Evolutionary conservation across 163 green algal genomes (phyloP).

Genomic region (Scenedesmus sp.): DNA sequence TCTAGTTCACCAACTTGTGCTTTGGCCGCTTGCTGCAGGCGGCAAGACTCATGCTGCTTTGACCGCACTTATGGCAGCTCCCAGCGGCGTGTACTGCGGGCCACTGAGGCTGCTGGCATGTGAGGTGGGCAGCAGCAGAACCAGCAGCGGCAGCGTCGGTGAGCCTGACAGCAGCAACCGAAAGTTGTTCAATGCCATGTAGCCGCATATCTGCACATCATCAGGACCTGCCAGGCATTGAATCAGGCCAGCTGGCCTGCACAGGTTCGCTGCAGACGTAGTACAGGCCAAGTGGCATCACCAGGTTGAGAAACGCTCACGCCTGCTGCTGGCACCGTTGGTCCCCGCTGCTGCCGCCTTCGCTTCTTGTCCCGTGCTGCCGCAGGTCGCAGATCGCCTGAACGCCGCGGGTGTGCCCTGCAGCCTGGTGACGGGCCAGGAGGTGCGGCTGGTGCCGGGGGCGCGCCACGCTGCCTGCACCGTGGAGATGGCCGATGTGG

Average conservation of each 20-base stretch:
- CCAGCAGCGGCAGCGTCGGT: background rate
- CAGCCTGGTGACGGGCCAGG: slow-evolving; percentile 84
- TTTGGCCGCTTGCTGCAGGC: background rate
- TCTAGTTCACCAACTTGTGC: background rate
- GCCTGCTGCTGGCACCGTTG: background rate
- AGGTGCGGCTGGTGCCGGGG: slow-evolving; percentile 71
- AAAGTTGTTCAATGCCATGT: background rate
- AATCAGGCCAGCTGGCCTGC: no score
- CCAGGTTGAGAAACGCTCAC: no score
- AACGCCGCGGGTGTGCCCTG: slow-evolving; percentile 74
- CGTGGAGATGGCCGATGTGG: slow-evolving; percentile 83
- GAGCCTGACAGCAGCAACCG: no score
- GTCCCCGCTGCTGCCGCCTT: background rate
- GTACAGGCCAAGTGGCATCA: no score
- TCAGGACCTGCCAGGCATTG: no score
- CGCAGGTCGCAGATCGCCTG: slow-evolving; percentile 67
- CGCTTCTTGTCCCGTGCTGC: background rate
- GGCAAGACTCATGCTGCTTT: slow-evolving; percentile 86
- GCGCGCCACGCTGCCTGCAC: slow-evolving; percentile 85
- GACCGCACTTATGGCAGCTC: slow-evolving; percentile 69
- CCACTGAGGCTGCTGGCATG: slow-evolving; percentile 78
- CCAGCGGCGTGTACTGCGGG: slow-evolving; percentile 81
- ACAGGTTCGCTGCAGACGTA: no score
- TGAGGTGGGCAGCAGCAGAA: slow-evolving; percentile 68
- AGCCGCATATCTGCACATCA: no score